Evolutionary conservation across 139 green algal genomes (phyloP).

Genomic region (Chlamydomonas urium): DNA sequence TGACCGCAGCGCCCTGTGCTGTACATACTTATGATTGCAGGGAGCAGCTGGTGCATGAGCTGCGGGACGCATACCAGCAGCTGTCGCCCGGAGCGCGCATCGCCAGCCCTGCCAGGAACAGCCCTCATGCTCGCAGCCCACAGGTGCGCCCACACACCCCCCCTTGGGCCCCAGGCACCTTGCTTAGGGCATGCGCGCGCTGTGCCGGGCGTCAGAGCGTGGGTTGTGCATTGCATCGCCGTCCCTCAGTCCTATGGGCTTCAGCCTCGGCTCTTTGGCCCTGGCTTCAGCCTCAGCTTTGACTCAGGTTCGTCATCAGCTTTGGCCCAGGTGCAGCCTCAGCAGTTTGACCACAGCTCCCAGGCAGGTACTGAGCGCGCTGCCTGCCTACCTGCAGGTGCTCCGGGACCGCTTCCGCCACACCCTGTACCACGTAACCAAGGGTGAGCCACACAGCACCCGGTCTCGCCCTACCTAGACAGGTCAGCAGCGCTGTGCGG

Average conservation of each 20-base stretch:
- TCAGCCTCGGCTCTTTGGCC: not conserved
- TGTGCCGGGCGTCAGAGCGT: not conserved
- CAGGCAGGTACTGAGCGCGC: not conserved
- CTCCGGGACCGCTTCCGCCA: not conserved
- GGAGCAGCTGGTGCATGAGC: constrained; percentile 13
- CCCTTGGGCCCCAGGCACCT: not conserved
- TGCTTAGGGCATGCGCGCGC: not conserved
- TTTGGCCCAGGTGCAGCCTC: not conserved
- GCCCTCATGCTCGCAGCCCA: constrained; percentile 8
- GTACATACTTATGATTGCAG: not conserved
- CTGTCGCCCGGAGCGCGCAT: not conserved
- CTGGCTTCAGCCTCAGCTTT: not conserved
- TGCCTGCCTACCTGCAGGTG: not conserved
- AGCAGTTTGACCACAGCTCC: not conserved
- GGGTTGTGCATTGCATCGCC: not conserved
- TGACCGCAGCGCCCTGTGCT: not conserved
- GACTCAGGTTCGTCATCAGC: not conserved
- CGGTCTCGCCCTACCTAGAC: too few species aligned
- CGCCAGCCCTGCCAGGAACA: not conserved
- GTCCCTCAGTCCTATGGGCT: not conserved
- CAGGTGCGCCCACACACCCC: not conserved
- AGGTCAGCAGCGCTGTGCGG: too few species aligned
- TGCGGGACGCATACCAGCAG: constrained; percentile 12
- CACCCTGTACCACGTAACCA: constrained; percentile 7
- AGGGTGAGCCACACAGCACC: too few species aligned